phyloP scores from a whole-genome alignment of 805 yeast genomes.

The Wickerhamomyces mucosus region DNA sequence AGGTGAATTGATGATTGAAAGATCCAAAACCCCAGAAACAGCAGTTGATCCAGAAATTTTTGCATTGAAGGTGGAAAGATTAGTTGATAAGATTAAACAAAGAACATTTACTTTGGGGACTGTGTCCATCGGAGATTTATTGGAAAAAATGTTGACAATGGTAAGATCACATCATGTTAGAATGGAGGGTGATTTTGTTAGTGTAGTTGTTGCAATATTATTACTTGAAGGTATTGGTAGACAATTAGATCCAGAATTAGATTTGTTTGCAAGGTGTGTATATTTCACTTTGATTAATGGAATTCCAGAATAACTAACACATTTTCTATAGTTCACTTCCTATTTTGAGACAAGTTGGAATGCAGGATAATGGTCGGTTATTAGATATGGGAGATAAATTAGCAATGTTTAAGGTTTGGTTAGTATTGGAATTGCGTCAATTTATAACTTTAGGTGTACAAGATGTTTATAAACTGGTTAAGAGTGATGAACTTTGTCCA shows the following conservation, averaged over 20 bases:
- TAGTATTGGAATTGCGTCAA: conserved; percentile 81
- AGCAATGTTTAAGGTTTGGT: conserved; percentile 85
- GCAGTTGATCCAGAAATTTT: conserved; percentile 79
- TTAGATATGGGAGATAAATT: conserved; percentile 51
- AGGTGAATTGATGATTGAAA: conserved; percentile 91
- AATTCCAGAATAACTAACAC: conserved; percentile 13
- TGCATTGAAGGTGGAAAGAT: conserved; percentile 75
- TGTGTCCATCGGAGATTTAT: conserved; percentile 81
- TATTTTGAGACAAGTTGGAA: conserved; percentile 61
- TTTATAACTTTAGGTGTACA: conserved; percentile 75
- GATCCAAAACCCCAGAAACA: conserved; percentile 91
- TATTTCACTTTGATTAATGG: conserved; percentile 29
- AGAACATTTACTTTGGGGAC: conserved; percentile 90
- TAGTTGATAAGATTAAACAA: conserved; percentile 73
- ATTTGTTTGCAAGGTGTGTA: conserved; percentile 93
- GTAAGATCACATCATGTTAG: conserved; percentile 91
- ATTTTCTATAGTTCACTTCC: conserved; percentile 17
- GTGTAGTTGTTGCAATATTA: conserved; percentile 89
- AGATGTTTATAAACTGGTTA: conserved; percentile 53
- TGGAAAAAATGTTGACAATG: conserved; percentile 83
- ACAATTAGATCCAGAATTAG: conserved; percentile 86
- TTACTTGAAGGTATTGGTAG: conserved; percentile 93
- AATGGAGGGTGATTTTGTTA: conserved; percentile 95
- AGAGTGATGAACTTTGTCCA: conserved; percentile 59
- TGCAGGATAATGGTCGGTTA: conserved; percentile 50